Percentiles rank a stretch among this genome's conserved stretches.
These are phyloP conservation scores for Teunomyces aglyptinius DNA, from an alignment of 805 yeast genomes.

Conservation along the genomic window DNA sequence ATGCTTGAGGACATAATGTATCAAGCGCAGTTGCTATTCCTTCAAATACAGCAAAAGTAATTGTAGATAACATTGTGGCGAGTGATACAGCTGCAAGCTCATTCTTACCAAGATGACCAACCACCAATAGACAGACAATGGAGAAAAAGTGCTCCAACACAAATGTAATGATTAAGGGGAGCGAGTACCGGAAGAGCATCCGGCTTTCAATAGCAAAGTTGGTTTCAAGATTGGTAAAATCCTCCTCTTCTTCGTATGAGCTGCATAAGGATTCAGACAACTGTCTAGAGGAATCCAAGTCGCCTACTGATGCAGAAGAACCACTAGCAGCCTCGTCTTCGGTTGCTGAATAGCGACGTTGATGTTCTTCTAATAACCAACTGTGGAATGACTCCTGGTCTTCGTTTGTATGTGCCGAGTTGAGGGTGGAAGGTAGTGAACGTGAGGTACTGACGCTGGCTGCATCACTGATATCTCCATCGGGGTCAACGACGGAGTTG, in stretches of 20 bases:
- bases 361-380: constrained; percentile 45
- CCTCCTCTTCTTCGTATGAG: constrained; percentile 22
- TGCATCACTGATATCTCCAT: constrained; percentile 32
- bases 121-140: constrained; percentile 42
- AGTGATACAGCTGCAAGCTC: constrained; percentile 47
- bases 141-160: constrained; percentile 44
- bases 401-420: constrained; percentile 33
- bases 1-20: constrained; percentile 46
- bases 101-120: constrained; percentile 44
- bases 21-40: constrained; percentile 48
- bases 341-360: constrained; percentile 30
- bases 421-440: constrained; percentile 40
- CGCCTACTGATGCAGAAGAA: constrained; percentile 3
- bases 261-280: constrained; percentile 6
- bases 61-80: constrained; percentile 44
- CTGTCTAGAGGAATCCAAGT: constrained; percentile 5
- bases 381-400: constrained; percentile 42
- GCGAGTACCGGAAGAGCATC: constrained; percentile 30
- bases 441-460: constrained; percentile 42
- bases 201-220: constrained; percentile 23
- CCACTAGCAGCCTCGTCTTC: constrained; percentile 10
- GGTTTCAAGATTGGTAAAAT: constrained; percentile 32
- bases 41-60: constrained; percentile 44
- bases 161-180: constrained; percentile 43
- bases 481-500: constrained; percentile 29